These are phyloP conservation scores for Pichia nanzhaoensis DNA, from an alignment of 805 yeast species.

Conservation along the genomic window DNA sequence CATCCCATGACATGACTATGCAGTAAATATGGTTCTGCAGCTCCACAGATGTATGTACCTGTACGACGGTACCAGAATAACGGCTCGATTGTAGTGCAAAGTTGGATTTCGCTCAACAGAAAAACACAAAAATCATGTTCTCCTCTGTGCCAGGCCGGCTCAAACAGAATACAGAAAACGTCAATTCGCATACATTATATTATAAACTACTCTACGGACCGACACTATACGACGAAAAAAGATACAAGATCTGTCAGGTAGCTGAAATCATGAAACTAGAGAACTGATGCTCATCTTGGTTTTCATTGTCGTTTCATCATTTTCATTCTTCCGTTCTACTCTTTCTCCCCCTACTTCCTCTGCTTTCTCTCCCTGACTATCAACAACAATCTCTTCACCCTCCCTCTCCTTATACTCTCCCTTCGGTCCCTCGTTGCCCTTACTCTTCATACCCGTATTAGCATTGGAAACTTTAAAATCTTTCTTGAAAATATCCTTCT, in stretches of 20 bases:
- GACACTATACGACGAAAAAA: too few relatives aligned
- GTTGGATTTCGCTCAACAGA: too few relatives aligned
- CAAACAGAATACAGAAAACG: too few relatives aligned
- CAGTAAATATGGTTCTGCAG: not conserved
- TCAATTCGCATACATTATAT: too few relatives aligned
- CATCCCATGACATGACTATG: not conserved
- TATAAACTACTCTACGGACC: too few relatives aligned
- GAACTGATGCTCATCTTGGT: conserved; percentile 14
- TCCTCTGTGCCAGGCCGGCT: too few relatives aligned
- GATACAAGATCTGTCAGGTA: too few relatives aligned
- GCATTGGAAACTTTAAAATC: conserved; percentile 21
- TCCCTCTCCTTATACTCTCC: conserved; percentile 4
- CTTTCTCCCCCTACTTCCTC: not conserved
- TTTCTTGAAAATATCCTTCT: conserved; percentile 23
- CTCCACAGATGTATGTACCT: too few relatives aligned
- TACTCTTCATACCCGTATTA: not conserved
- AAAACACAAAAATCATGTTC: too few relatives aligned
- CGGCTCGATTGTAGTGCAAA: too few relatives aligned
- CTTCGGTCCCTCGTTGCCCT: not conserved
- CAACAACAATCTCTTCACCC: not conserved
- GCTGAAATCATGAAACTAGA: conserved; percentile 1
- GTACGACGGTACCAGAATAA: too few relatives aligned
- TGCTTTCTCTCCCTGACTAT: not conserved
- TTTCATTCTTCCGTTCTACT: not conserved
- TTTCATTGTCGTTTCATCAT: conserved; percentile 4